Conservation (phyloP, 2,329 filamentous ascomycete genomes). For the Oidium heveae region DNA sequence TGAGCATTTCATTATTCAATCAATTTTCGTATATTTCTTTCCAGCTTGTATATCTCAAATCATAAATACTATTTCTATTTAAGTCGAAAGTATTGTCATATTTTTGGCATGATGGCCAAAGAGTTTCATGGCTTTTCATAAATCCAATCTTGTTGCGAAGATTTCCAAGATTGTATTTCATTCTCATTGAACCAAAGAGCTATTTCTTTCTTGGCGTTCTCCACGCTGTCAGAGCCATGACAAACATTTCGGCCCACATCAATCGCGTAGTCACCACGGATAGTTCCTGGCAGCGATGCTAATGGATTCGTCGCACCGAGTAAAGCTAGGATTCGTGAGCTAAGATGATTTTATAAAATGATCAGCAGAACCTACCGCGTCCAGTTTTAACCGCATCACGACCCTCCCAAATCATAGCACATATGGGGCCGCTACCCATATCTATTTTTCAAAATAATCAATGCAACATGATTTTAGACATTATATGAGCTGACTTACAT, state of each 20-base stretch:
- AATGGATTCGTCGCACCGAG: slow-evolving; percentile 98
- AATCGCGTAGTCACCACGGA: slow-evolving; percentile 73
- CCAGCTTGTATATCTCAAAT: too few species aligned
- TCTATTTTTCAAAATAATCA: slow-evolving; percentile 26
- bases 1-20: too few species aligned
- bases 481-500: slow-evolving; percentile 31
- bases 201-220: slow-evolving; percentile 99
- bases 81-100: not conserved
- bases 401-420: slow-evolving; percentile 99
- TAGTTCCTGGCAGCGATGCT: slow-evolving; percentile 83
- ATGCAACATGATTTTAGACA: slow-evolving; percentile 2
- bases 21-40: too few species aligned
- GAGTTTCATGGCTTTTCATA: slow-evolving; percentile 49
- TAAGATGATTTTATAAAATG: slow-evolving; percentile 1
- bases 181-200: slow-evolving; percentile 87
- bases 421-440: slow-evolving; percentile 92
- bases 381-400: slow-evolving; percentile 98
- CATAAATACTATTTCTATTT: too few species aligned
- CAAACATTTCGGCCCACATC: slow-evolving; percentile 95
- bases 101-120: not conserved
- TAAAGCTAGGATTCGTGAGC: slow-evolving; percentile 28
- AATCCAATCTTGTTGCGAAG: slow-evolving; percentile 71
- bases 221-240: slow-evolving; percentile 96
- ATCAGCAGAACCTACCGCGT: slow-evolving; percentile 34
- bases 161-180: slow-evolving; percentile 70